phyloP scores from a whole-genome alignment of 495 filamentous ascomycete genomes.

The Tuber umbilicatum region DNA sequence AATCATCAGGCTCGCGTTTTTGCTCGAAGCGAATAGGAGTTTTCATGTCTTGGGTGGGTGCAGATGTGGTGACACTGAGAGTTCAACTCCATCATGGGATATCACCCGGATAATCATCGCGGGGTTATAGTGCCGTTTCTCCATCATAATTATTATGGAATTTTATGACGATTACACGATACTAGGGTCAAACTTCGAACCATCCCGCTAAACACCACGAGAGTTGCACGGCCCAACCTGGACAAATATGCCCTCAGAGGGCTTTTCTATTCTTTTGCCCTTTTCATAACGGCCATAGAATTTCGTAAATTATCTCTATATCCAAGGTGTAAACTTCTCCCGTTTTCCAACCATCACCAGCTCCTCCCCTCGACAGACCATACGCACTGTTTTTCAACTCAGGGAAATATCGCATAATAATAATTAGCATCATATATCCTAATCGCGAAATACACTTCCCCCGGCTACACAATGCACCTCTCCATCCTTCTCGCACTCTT shows the following conservation, averaged over 20 bases:
- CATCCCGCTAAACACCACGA: background rate
- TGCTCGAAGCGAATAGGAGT: background rate
- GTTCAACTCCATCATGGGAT: background rate
- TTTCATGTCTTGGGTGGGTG: background rate
- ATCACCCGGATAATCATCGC: background rate
- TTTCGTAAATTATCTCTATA: background rate
- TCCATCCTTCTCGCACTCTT: conserved; percentile 43
- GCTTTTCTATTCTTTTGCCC: background rate
- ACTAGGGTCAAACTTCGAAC: background rate
- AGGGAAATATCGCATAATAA: background rate
- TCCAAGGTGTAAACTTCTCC: background rate
- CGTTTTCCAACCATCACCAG: background rate
- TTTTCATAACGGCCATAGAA: background rate
- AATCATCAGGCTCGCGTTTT: background rate
- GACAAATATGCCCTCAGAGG: background rate
- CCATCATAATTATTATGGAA: background rate
- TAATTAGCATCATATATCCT: too few species aligned
- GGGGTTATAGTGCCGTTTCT: background rate
- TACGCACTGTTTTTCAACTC: background rate
- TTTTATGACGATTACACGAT: background rate
- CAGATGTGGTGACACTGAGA: background rate
- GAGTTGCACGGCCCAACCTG: background rate
- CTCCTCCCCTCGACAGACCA: background rate
- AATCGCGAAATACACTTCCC: background rate
- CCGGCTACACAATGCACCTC: conserved; percentile 12